Percentiles rank a stretch among this genome's conserved stretches.
phyloP scores from a whole-genome alignment of 805 yeast species.

The Saccharomyces mikatae region DNA sequence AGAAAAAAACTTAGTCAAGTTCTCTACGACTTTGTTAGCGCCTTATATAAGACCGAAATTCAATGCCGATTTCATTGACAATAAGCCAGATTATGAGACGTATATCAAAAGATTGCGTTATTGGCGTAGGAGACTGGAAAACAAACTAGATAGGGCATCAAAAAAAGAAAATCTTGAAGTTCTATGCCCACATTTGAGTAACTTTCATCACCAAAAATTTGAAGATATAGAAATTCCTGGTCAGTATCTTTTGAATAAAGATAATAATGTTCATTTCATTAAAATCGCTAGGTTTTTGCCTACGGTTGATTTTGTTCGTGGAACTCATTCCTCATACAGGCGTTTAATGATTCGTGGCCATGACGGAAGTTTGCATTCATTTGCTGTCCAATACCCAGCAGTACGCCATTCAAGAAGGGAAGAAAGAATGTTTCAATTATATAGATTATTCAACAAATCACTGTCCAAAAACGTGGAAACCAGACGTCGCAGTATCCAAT shows the following conservation, averaged over 20 bases:
- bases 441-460: slow-evolving; percentile 79
- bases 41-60: slow-evolving; percentile 82
- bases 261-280: slow-evolving; percentile 80
- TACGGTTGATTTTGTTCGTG: slow-evolving; percentile 77
- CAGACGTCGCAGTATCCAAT: slow-evolving; percentile 73
- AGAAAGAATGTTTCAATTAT: slow-evolving; percentile 86
- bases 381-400: slow-evolving; percentile 96
- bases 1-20: slow-evolving; percentile 75
- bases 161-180: slow-evolving; percentile 76
- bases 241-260: slow-evolving; percentile 82
- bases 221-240: slow-evolving; percentile 98
- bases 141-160: slow-evolving; percentile 78
- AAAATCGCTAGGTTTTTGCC: slow-evolving; percentile 92
- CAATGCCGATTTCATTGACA: slow-evolving; percentile 79
- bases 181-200: slow-evolving; percentile 89
- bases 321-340: slow-evolving; percentile 83
- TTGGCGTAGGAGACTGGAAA: slow-evolving; percentile 92
- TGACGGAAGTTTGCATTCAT: slow-evolving; percentile 85
- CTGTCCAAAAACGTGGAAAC: slow-evolving; percentile 77
- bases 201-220: slow-evolving; percentile 95
- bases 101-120: slow-evolving; percentile 75
- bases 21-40: slow-evolving; percentile 90
- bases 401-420: slow-evolving; percentile 96
- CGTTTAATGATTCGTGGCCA: slow-evolving; percentile 85
- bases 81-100: slow-evolving; percentile 81